Percentiles rank a stretch among this genome's conserved stretches.
These are phyloP conservation scores for Leishmania martiniquensis DNA, from an alignment of 208 protist genomes.

Conservation along the genomic window DNA sequence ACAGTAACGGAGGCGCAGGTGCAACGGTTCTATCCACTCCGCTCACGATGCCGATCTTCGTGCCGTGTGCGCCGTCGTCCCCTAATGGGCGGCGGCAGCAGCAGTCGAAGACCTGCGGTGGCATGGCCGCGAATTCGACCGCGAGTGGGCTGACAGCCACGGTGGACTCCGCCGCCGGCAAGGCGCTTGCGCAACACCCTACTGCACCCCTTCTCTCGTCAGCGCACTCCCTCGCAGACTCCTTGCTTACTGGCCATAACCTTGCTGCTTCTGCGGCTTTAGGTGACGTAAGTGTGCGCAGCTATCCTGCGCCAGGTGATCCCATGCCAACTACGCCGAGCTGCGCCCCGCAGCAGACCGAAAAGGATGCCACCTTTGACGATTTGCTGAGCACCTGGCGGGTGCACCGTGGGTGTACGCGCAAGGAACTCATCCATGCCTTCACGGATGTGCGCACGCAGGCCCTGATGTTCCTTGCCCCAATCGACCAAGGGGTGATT, in stretches of 20 bases:
- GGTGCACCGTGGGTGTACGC: conserved; percentile 70
- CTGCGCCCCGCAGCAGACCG: background rate
- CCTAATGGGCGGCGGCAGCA: conserved; percentile 2
- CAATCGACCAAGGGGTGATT: conserved; percentile 45
- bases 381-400: conserved; percentile 39
- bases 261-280: conserved; percentile 8
- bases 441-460: conserved; percentile 47
- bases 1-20: background rate
- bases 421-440: conserved; percentile 75
- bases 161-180: background rate
- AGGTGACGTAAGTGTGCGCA: background rate
- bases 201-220: conserved; percentile 9
- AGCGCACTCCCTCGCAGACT: conserved; percentile 21
- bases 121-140: background rate
- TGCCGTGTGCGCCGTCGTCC: background rate
- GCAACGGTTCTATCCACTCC: background rate
- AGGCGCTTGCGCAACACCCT: background rate
- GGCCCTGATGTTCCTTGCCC: conserved; percentile 63
- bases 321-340: background rate
- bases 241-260: conserved; percentile 8
- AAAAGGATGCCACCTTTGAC: conserved; percentile 26
- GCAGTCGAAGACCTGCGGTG: background rate
- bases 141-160: background rate
- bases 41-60: conserved; percentile 11
- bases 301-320: background rate